Evolutionary conservation across 345 rosid species (phyloP).

Genomic region (Lepidium didymum): DNA sequence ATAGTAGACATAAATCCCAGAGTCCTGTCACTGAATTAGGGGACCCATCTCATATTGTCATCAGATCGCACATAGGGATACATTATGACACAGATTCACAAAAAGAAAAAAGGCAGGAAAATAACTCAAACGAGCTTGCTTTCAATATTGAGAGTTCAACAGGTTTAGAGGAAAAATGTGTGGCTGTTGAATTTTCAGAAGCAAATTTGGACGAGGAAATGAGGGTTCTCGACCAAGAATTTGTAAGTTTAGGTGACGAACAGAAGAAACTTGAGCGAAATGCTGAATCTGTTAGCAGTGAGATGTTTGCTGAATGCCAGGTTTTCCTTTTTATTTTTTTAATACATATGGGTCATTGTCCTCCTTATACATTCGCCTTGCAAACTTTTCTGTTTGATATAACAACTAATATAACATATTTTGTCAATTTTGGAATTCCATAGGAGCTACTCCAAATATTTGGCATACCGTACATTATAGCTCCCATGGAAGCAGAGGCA

Average conservation of each 20-base stretch:
- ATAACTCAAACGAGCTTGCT: not conserved
- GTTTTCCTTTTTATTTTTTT: slow-evolving; percentile 29
- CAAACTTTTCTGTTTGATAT: not conserved
- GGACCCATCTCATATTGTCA: slow-evolving; percentile 17
- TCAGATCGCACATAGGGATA: slow-evolving; percentile 23
- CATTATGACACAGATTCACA: slow-evolving; percentile 25
- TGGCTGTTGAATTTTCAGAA: slow-evolving; percentile 36
- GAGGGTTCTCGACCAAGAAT: slow-evolving; percentile 48
- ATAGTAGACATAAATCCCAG: slow-evolving; percentile 8
- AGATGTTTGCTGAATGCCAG: slow-evolving; percentile 97
- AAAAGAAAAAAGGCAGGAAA: slow-evolving; percentile 24
- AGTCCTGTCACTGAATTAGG: slow-evolving; percentile 20
- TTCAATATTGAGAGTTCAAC: slow-evolving; percentile 20
- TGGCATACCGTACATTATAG: slow-evolving; percentile 93
- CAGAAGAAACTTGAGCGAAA: slow-evolving; percentile 85
- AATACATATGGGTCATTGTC: not conserved
- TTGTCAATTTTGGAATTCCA: slow-evolving; percentile 8
- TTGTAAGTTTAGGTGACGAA: slow-evolving; percentile 56
- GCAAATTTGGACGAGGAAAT: slow-evolving; percentile 72
- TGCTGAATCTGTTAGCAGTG: slow-evolving; percentile 90
- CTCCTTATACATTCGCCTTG: not conserved
- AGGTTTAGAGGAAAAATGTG: slow-evolving; percentile 18
- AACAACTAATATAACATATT: not conserved
- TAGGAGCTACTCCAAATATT: slow-evolving; percentile 96
- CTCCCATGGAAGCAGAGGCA: slow-evolving; percentile 99